phyloP scores from a whole-genome alignment of 805 yeast species.

The Hanseniaspora pseudoguilliermondii region DNA sequence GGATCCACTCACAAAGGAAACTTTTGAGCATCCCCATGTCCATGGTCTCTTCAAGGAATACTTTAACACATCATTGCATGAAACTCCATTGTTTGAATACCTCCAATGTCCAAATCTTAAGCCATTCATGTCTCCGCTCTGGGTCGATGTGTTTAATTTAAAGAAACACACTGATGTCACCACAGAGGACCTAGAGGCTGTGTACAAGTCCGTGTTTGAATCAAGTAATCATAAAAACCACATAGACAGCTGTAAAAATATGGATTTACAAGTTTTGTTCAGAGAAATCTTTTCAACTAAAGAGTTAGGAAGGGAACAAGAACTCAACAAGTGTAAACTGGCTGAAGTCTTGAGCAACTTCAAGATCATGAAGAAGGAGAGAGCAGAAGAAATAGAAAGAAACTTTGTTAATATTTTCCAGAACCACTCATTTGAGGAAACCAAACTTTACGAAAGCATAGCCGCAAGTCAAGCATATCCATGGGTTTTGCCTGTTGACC shows the following conservation, averaged over 20 bases:
- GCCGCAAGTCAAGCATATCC: neutral
- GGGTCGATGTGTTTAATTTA: neutral
- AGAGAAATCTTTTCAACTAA: constrained; percentile 10
- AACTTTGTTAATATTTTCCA: neutral
- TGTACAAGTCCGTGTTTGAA: neutral
- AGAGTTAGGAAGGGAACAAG: constrained; percentile 5
- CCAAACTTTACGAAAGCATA: neutral
- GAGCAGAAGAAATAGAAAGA: neutral
- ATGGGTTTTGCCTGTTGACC: neutral
- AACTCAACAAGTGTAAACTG: neutral
- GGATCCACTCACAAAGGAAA: neutral
- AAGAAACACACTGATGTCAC: neutral
- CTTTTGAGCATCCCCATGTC: neutral
- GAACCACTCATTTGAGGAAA: neutral
- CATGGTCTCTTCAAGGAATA: neutral
- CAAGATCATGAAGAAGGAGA: neutral
- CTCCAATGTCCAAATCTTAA: neutral
- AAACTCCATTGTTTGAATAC: neutral
- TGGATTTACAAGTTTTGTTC: constrained; percentile 9
- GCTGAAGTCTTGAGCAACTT: neutral
- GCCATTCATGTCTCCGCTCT: neutral
- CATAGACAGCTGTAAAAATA: neutral
- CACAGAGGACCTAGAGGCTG: neutral
- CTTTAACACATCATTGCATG: neutral
- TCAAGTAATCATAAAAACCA: neutral